Evolutionary conservation across 1,139 yeast species (phyloP).

Genomic region (Suhomyces yuchorum): DNA sequence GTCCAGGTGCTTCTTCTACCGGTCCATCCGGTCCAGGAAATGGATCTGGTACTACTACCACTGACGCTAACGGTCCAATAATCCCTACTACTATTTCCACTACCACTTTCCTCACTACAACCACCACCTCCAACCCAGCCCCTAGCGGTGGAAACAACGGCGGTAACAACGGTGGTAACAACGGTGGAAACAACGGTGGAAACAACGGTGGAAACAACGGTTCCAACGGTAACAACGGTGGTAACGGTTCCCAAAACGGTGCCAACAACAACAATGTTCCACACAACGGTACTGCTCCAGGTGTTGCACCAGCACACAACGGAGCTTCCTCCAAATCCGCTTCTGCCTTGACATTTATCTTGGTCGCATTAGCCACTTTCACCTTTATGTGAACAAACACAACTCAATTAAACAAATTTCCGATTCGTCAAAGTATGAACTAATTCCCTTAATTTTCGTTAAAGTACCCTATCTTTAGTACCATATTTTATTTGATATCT

Average conservation of each 20-base stretch:
- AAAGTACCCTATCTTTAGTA: background rate
- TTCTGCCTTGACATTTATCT: conserved; percentile 4
- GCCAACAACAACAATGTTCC: background rate
- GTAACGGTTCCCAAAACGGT: background rate
- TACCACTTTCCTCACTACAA: background rate
- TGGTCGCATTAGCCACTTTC: conserved; percentile 4
- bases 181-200: background rate
- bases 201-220: background rate
- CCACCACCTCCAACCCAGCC: background rate
- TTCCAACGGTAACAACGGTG: background rate
- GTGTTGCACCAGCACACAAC: conserved; percentile 6
- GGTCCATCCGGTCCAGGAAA: conserved; percentile 5
- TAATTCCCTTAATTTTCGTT: background rate
- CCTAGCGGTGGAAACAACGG: background rate
- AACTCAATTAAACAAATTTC: background rate
- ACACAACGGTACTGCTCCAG: conserved; percentile 5
- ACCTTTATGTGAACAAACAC: conserved; percentile 4
- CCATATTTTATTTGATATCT: background rate
- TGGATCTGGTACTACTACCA: background rate
- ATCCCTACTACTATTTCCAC: background rate
- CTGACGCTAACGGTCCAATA: background rate
- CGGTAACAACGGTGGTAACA: conserved; percentile 7
- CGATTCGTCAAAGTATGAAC: background rate
- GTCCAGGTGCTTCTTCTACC: background rate
- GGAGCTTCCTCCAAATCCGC: conserved; percentile 3